Evolutionary conservation across 768 basidiomycete species (phyloP).

Genomic region (Tubosaeta sp.): DNA sequence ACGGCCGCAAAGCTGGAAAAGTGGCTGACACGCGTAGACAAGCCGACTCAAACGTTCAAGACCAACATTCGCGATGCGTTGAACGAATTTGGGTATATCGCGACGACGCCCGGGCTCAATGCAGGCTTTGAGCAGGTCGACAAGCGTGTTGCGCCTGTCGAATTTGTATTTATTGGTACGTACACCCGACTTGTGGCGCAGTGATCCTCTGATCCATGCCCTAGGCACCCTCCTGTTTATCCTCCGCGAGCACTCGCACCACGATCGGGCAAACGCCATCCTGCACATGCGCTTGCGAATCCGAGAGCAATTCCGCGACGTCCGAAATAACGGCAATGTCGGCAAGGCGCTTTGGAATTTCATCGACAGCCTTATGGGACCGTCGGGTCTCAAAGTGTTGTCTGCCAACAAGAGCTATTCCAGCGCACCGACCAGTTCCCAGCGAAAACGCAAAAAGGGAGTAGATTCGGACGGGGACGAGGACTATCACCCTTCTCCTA

Average conservation of each 20-base stretch:
- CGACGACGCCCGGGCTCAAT: slow-evolving; percentile 37
- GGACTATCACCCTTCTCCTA: slow-evolving; percentile 42
- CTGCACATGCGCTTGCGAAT: slow-evolving; percentile 53
- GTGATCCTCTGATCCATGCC: neutral
- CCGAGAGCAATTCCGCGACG: slow-evolving; percentile 54
- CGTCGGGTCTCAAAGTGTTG: slow-evolving; percentile 29
- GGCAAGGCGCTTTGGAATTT: slow-evolving; percentile 56
- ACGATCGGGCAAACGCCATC: slow-evolving; percentile 53
- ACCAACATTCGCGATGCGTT: slow-evolving; percentile 50
- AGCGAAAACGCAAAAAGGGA: slow-evolving; percentile 30
- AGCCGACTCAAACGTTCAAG: slow-evolving; percentile 49
- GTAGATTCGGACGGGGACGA: slow-evolving; percentile 42
- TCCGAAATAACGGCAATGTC: slow-evolving; percentile 58
- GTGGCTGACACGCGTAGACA: slow-evolving; percentile 32
- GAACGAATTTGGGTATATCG: slow-evolving; percentile 51
- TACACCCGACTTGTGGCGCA: neutral
- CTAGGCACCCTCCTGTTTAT: slow-evolving; percentile 65
- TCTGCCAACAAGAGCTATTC: slow-evolving; percentile 19
- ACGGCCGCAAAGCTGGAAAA: slow-evolving; percentile 55
- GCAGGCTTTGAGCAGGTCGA: slow-evolving; percentile 49
- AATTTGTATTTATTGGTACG: slow-evolving; percentile 79
- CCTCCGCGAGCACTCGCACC: slow-evolving; percentile 38
- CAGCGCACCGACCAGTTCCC: slow-evolving; percentile 7
- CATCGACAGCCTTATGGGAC: slow-evolving; percentile 40
- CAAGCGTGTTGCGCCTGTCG: slow-evolving; percentile 64